Conservation (phyloP, 2,329 filamentous ascomycete genomes). For the Ophiostoma himal-ulmi region DNA sequence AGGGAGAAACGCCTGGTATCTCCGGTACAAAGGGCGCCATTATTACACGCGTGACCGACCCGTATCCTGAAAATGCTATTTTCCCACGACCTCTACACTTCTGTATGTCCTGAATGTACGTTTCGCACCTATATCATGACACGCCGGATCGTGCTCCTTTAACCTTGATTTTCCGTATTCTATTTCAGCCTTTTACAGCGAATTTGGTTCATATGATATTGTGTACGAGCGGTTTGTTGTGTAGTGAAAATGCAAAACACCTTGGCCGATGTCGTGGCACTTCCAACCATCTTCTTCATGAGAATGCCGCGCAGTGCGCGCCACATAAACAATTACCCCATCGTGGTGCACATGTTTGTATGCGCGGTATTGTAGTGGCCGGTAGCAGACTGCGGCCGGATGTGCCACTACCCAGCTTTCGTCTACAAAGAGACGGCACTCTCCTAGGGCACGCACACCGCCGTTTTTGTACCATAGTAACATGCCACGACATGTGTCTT, state of each 20-base stretch:
- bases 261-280: background rate
- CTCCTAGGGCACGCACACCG: background rate
- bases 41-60: conserved; percentile 13
- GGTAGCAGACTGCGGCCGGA: background rate
- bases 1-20: conserved; percentile 12
- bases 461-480: background rate
- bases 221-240: background rate
- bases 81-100: background rate
- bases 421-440: background rate
- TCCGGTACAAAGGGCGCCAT: conserved; percentile 8
- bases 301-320: background rate
- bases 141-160: conserved; percentile 3
- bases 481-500: background rate
- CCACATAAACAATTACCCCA: background rate
- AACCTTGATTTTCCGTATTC: conserved; percentile 3
- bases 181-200: background rate
- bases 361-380: background rate
- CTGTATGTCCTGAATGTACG: background rate
- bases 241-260: background rate
- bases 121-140: conserved; percentile 6
- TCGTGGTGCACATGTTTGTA: background rate
- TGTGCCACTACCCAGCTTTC: background rate
- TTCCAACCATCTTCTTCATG: background rate
- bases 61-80: conserved; percentile 7
- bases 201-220: conserved; percentile 12